These are phyloP conservation scores for Ogataea pignaliae DNA, from an alignment of 805 yeast species.

Conservation along the genomic window DNA sequence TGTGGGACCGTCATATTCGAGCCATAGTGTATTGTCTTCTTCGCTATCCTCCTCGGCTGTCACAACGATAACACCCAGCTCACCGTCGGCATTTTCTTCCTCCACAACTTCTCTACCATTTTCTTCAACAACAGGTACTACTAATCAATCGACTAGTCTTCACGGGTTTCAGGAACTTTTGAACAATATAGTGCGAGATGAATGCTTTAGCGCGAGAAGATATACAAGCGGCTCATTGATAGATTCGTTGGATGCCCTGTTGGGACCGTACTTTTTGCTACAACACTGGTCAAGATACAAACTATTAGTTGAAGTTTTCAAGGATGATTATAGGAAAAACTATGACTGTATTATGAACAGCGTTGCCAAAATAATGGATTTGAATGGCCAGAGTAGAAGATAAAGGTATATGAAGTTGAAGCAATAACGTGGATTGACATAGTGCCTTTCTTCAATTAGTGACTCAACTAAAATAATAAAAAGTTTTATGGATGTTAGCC, in stretches of 20 bases:
- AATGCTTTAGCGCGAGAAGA: neutral
- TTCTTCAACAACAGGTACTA: too few relatives aligned
- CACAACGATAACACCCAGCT: too few relatives aligned
- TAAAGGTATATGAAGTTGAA: neutral
- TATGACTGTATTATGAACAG: neutral
- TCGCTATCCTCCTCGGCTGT: too few relatives aligned
- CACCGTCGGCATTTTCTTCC: too few relatives aligned
- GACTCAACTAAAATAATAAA: neutral
- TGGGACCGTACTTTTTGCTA: slow-evolving; percentile 1
- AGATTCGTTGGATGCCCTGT: neutral
- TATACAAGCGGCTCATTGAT: neutral
- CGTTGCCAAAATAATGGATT: neutral
- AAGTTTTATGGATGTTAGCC: too few relatives aligned
- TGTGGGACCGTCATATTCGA: neutral
- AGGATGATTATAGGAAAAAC: neutral
- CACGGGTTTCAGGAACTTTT: neutral
- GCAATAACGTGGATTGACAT: neutral
- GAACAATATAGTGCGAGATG: neutral
- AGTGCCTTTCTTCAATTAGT: neutral
- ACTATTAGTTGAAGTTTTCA: neutral
- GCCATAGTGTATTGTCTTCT: too few relatives aligned
- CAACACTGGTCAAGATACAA: slow-evolving; percentile 2
- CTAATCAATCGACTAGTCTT: neutral
- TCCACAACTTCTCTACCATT: too few relatives aligned
- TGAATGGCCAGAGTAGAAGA: neutral